Evolutionary conservation across 306 rosid species (phyloP).

Genomic region (Begonia masoniana): DNA sequence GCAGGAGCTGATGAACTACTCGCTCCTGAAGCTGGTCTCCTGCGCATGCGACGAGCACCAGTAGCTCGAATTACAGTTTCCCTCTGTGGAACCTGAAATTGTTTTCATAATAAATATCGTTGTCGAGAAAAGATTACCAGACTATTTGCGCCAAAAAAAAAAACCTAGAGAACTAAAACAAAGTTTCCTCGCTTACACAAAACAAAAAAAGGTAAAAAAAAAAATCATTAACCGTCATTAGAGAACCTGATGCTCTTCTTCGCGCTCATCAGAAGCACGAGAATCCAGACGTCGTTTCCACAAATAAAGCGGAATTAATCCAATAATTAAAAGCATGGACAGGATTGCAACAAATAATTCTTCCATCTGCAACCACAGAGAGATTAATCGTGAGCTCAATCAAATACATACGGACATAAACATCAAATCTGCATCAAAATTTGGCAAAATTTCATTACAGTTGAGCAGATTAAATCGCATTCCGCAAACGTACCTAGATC

Average conservation of each 20-base stretch:
- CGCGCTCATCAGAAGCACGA: conserved; percentile 21
- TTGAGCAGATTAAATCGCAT: no score
- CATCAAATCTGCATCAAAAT: no score
- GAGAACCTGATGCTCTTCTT: conserved; percentile 63
- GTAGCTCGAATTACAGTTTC: conserved; percentile 71
- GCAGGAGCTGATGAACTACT: conserved; percentile 58
- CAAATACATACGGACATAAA: no score
- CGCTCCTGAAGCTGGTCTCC: conserved; percentile 78
- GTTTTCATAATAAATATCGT: background rate
- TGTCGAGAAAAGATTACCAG: background rate
- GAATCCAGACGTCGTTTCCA: conserved; percentile 75
- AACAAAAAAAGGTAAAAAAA: background rate
- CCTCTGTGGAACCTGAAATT: conserved; percentile 45
- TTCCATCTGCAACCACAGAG: conserved; percentile 30
- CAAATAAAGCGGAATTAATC: conserved; percentile 61
- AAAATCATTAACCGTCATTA: background rate
- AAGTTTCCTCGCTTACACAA: background rate
- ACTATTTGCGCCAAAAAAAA: background rate
- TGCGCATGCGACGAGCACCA: conserved; percentile 75
- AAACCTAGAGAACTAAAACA: background rate
- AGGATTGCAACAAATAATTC: conserved; percentile 43
- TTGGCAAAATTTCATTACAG: no score
- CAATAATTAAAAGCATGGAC: conserved; percentile 45
- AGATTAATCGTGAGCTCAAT: background rate
- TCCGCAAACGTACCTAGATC: no score